A percentile compares a stretch with the other conserved stretches of the same genome.
phyloP scores from a whole-genome alignment of 2,329 filamentous ascomycete genomes.

The Didymella pinodella region DNA sequence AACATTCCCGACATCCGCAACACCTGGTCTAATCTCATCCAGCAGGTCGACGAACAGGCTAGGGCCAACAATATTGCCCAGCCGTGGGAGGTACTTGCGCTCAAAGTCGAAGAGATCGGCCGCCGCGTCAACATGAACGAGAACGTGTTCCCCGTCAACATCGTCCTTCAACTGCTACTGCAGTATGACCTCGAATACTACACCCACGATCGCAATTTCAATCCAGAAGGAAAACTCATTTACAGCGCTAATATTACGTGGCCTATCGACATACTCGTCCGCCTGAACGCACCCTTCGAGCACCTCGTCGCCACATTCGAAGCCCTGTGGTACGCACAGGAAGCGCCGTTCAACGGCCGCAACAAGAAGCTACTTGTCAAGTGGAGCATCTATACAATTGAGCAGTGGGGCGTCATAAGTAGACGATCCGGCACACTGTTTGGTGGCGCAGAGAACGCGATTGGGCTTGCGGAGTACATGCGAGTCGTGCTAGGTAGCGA shows the following conservation, averaged over 20 bases:
- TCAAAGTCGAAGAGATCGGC: conserved; percentile 65
- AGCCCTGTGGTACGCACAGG: conserved; percentile 71
- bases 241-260: conserved; percentile 56
- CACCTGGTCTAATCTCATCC: conserved; percentile 85
- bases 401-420: conserved; percentile 67
- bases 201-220: conserved; percentile 50
- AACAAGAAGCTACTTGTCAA: conserved; percentile 64
- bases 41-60: conserved; percentile 66
- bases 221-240: conserved; percentile 25
- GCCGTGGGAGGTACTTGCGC: conserved; percentile 75
- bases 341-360: conserved; percentile 68
- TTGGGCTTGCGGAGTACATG: conserved; percentile 50
- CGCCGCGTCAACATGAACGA: conserved; percentile 64
- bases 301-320: conserved; percentile 69
- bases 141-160: conserved; percentile 62
- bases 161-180: conserved; percentile 46
- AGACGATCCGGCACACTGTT: conserved; percentile 63
- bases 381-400: conserved; percentile 68
- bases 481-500: conserved; percentile 56
- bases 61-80: conserved; percentile 57
- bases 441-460: conserved; percentile 66
- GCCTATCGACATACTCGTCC: conserved; percentile 72
- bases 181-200: conserved; percentile 58
- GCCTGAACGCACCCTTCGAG: conserved; percentile 68
- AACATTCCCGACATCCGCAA: conserved; percentile 82